Evolutionary conservation across 768 basidiomycete species (phyloP).

Genomic region (Leccinum variicolor): DNA sequence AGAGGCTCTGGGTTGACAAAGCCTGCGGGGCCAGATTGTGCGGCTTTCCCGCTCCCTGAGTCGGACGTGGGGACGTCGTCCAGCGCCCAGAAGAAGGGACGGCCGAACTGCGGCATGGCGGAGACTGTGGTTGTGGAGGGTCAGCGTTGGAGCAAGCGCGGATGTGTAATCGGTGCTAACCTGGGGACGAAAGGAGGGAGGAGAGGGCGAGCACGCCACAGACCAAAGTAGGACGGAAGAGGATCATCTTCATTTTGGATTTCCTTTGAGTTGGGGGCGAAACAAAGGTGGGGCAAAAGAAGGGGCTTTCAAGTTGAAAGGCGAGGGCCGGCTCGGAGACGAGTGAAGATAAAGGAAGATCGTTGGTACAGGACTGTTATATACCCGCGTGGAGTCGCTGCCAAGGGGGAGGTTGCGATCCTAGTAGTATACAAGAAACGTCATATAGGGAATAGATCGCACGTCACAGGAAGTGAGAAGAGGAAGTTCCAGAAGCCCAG

Average conservation of each 20-base stretch:
- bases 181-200: conserved; percentile 11
- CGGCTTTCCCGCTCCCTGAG: background rate
- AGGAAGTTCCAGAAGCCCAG: background rate
- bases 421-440: conserved; percentile 13
- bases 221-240: conserved; percentile 19
- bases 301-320: background rate
- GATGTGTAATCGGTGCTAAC: conserved; percentile 3
- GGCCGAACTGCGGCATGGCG: conserved; percentile 21
- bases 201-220: conserved; percentile 8
- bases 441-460: conserved; percentile 15
- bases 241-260: conserved; percentile 17
- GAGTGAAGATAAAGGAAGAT: background rate
- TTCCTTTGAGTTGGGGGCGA: background rate
- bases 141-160: background rate
- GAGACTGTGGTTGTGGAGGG: conserved; percentile 1
- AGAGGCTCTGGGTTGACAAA: background rate
- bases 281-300: background rate
- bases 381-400: background rate
- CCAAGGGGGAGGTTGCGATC: background rate
- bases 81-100: conserved; percentile 9
- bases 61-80: conserved; percentile 1
- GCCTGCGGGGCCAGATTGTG: background rate
- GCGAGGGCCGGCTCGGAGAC: conserved; percentile 14
- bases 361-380: background rate
- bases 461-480: no score